Evolutionary conservation across 192 early-diverging fungal species (phyloP).

Genomic region (Linnemannia schmuckeri): DNA sequence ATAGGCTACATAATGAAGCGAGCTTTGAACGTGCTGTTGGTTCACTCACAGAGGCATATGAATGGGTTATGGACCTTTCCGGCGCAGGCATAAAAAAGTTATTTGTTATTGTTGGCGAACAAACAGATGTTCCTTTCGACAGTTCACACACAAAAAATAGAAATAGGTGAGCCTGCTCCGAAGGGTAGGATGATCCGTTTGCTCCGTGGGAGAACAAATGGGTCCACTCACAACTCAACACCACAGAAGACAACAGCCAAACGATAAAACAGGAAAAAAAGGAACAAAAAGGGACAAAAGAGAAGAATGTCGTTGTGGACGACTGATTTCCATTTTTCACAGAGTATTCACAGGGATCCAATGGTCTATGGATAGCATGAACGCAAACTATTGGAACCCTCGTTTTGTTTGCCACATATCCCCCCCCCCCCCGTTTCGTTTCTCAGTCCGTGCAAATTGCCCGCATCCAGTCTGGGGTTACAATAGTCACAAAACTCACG

Average conservation of each 20-base stretch:
- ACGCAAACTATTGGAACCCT: too few species aligned
- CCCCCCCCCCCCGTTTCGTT: neutral
- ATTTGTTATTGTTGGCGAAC: neutral
- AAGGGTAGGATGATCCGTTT: neutral
- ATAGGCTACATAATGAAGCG: neutral
- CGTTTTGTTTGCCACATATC: too few species aligned
- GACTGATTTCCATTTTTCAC: too few species aligned
- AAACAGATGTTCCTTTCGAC: neutral
- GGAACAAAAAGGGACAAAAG: neutral
- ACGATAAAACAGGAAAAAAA: neutral
- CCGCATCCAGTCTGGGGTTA: neutral
- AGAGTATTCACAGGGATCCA: too few species aligned
- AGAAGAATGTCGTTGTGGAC: neutral
- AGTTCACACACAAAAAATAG: neutral
- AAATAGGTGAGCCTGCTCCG: neutral
- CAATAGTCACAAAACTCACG: neutral
- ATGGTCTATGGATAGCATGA: too few species aligned
- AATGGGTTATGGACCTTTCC: neutral
- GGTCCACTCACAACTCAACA: neutral
- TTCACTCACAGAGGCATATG: neutral
- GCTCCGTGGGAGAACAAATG: constrained; percentile 1
- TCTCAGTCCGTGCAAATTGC: neutral
- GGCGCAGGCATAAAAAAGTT: neutral
- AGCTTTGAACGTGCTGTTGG: neutral
- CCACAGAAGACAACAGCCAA: neutral